Base-by-base conservation (phyloP, 805 yeast species). In the Candida golubevii region DNA sequence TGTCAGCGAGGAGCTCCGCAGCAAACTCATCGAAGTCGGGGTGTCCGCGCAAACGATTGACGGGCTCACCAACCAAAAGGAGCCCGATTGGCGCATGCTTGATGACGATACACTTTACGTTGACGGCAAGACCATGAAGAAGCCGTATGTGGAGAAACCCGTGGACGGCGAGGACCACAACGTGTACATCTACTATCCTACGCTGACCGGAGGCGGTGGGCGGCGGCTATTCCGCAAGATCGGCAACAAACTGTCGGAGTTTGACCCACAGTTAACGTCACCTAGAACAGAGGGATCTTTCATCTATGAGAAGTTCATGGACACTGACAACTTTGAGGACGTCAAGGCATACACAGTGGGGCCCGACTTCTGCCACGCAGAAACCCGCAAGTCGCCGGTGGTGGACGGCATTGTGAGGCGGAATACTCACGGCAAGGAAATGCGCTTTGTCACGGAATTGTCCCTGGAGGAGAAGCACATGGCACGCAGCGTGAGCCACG, bases 111-210 rank as follows among this genome's bases (percentile, higher is more conserved):
- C 96, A 2, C 70, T 85, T 36, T 77, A 76, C 47, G 93, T 86
- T 18, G 79, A 85, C 53, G 97, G 95, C 8, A 64, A 78, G 55
- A 69, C 71, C 8, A 69, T 93, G 69, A 74, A 72, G 34, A 93
- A 93, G 61, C 99, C 99, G 7, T 93, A 82, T 72, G 99, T 93
- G 30, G 99, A 93, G 63, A 93, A 93, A 56, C 99, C 99, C 0
- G 98, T 90, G 4, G 97, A 93, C 64, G 99, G 99, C 43, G 99
- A 93, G 66, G 97, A 93, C 65, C 99, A 93, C 66, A 93, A 93
- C 60, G 91, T 93, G 38, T 87, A 85, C 63, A 90, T 93, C 33
- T 93, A 93, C 66, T 93, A 91, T 62, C 85, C 90, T 31, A 77
- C 79, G 45, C 78, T 84, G 46, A 85, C 85, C 41, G 99, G 99